Conservation (phyloP, 768 basidiomycete species). For the Russula foetens region DNA sequence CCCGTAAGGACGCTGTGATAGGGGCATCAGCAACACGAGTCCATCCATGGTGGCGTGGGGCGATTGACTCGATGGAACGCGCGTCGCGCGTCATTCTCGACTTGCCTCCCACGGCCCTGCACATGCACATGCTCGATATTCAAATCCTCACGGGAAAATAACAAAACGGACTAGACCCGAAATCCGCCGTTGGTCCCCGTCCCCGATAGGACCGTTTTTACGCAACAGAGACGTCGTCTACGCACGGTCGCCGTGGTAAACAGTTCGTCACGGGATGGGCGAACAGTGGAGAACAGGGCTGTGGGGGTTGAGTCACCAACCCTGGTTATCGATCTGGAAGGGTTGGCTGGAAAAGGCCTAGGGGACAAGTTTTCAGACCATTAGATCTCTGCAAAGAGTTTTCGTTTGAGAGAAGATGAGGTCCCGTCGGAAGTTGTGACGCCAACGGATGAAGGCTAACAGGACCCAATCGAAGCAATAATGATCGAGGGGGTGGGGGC, state of each 20-base stretch:
- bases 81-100: slow-evolving; percentile 16
- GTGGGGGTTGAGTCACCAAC: slow-evolving; percentile 6
- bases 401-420: slow-evolving; percentile 8
- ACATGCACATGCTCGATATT: neutral
- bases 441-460: slow-evolving; percentile 12
- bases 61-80: neutral
- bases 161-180: neutral
- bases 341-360: slow-evolving; percentile 5
- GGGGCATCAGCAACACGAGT: slow-evolving; percentile 17
- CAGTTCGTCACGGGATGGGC: slow-evolving; percentile 1
- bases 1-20: slow-evolving; percentile 8
- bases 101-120: slow-evolving; percentile 13
- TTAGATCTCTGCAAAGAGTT: slow-evolving; percentile 3
- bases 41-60: slow-evolving; percentile 18
- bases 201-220: neutral
- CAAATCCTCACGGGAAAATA: slow-evolving; percentile 14
- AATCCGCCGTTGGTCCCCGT: slow-evolving; percentile 5
- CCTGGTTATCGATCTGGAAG: slow-evolving; percentile 17
- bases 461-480: neutral
- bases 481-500: slow-evolving; percentile 17
- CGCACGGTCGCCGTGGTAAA: neutral
- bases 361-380: slow-evolving; percentile 8
- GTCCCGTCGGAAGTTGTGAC: slow-evolving; percentile 1
- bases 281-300: slow-evolving; percentile 12
- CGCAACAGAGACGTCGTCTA: slow-evolving; percentile 4